A percentile compares a stretch with the other conserved stretches of the same genome.
Evolutionary conservation across 768 basidiomycete species (phyloP).

Genomic region (Auricularia auricula-judae): DNA sequence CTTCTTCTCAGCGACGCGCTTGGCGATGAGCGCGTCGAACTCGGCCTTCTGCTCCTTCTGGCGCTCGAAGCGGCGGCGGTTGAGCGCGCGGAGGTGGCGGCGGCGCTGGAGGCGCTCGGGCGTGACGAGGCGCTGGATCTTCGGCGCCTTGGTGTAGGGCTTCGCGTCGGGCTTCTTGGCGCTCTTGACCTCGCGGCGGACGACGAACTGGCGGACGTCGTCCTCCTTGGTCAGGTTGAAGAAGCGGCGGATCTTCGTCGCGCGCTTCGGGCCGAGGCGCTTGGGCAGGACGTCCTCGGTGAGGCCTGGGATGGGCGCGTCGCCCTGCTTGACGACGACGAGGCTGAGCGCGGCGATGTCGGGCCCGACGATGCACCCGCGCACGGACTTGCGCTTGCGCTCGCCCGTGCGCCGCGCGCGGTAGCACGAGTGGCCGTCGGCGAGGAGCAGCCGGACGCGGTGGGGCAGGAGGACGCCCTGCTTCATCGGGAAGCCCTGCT

Average conservation of each 20-base stretch:
- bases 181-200: slow-evolving; percentile 82
- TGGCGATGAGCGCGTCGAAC: slow-evolving; percentile 77
- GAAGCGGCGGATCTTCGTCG: slow-evolving; percentile 93
- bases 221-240: slow-evolving; percentile 98
- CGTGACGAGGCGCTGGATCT: slow-evolving; percentile 95
- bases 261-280: slow-evolving; percentile 92
- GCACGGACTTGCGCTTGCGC: slow-evolving; percentile 97
- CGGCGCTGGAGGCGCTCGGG: slow-evolving; percentile 93
- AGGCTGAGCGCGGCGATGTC: slow-evolving; percentile 93
- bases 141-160: slow-evolving; percentile 97
- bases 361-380: slow-evolving; percentile 94
- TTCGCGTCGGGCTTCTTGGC: slow-evolving; percentile 83
- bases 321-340: slow-evolving; percentile 95
- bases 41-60: slow-evolving; percentile 95
- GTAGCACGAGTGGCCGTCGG: slow-evolving; percentile 98
- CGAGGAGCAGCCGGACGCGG: slow-evolving; percentile 88
- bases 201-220: slow-evolving; percentile 96
- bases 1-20: slow-evolving; percentile 91
- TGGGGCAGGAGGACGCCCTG: slow-evolving; percentile 93
- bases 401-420: slow-evolving; percentile 85
- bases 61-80: slow-evolving; percentile 74
- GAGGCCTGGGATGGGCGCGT: slow-evolving; percentile 77
- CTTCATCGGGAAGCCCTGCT: slow-evolving; percentile 99
- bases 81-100: slow-evolving; percentile 82
- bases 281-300: slow-evolving; percentile 91